Conservation (phyloP, 345 rosid species). For the Murraya paniculata region DNA sequence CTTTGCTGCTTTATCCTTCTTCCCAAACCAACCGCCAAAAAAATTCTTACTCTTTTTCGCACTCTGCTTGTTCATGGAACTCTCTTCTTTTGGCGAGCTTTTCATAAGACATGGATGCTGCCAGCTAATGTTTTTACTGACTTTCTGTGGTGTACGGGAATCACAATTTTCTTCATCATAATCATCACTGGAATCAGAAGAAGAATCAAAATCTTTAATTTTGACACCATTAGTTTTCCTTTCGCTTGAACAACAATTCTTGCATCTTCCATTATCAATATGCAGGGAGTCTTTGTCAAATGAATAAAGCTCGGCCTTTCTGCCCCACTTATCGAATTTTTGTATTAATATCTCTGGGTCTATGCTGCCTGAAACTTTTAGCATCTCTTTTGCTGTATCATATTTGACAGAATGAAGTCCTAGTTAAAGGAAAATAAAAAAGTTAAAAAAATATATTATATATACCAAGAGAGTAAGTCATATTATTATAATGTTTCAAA, state of each 20-base stretch:
- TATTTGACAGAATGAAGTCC: slow-evolving; percentile 5
- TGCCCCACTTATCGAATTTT: slow-evolving; percentile 10
- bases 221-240: not conserved
- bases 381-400: not conserved
- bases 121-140: not conserved
- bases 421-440: not conserved
- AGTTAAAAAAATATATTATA: not conserved
- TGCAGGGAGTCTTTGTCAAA: not conserved
- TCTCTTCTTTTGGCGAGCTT: not conserved
- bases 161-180: not conserved
- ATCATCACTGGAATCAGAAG: not conserved
- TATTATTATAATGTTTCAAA: not conserved
- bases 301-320: slow-evolving; percentile 7
- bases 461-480: too few species aligned
- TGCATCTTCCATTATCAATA: not conserved
- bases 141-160: not conserved
- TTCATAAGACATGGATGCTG: not conserved
- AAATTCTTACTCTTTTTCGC: not conserved
- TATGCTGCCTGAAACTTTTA: not conserved
- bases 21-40: not conserved
- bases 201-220: not conserved
- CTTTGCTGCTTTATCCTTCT: not conserved
- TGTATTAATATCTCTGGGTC: not conserved
- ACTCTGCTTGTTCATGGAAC: not conserved
- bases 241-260: not conserved